Evolutionary conservation across 208 protist species (phyloP).

Genomic region (Porcisia deanei): DNA sequence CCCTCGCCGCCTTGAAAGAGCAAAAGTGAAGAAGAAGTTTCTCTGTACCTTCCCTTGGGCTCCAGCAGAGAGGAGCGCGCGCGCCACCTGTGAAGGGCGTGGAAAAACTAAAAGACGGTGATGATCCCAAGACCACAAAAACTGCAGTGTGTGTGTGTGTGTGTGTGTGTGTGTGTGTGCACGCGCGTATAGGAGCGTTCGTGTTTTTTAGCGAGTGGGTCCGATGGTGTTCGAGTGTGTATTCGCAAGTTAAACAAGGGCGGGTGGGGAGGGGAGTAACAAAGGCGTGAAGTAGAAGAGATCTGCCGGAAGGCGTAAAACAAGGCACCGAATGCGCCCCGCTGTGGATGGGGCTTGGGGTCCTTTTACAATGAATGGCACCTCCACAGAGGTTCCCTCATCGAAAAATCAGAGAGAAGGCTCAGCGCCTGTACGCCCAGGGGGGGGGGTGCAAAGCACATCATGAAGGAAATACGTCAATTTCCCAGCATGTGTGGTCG

Average conservation of each 20-base stretch:
- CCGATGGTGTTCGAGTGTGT: background rate
- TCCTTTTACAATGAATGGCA: too few relatives aligned
- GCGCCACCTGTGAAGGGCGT: background rate
- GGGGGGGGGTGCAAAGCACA: too few relatives aligned
- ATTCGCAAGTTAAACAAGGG: background rate
- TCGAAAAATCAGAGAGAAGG: too few relatives aligned
- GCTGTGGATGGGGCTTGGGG: too few relatives aligned
- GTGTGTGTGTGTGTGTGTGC: conserved; percentile 2
- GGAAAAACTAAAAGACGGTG: background rate
- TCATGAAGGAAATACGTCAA: too few relatives aligned
- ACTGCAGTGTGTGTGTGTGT: background rate
- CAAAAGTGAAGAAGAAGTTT: background rate
- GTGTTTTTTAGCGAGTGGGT: background rate
- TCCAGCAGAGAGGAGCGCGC: too few relatives aligned
- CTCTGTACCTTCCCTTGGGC: too few relatives aligned
- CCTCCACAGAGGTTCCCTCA: too few relatives aligned
- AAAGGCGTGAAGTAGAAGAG: background rate
- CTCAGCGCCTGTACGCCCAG: too few relatives aligned
- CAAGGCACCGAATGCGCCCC: too few relatives aligned
- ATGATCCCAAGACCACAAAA: background rate
- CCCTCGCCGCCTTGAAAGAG: background rate
- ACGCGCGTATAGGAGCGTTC: background rate
- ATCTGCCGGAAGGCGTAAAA: too few relatives aligned
- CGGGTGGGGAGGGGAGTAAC: background rate
- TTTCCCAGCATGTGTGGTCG: too few relatives aligned